A percentile compares a stretch with the other conserved stretches of the same genome.
Evolutionary conservation across 441 rosid species (phyloP).

Genomic region (Dalechampia spathulata): DNA sequence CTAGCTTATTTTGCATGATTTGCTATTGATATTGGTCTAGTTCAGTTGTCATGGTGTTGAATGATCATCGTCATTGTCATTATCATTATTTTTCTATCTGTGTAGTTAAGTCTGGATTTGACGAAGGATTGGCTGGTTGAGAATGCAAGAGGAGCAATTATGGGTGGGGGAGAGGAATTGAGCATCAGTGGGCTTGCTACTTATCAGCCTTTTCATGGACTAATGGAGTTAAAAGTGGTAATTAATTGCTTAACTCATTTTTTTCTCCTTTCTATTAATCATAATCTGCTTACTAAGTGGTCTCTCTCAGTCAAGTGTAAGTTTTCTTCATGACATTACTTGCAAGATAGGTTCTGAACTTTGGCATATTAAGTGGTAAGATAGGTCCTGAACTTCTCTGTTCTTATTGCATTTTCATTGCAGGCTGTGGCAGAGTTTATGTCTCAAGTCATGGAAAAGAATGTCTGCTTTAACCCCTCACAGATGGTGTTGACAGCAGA

Average conservation of each 20-base stretch:
- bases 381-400: background rate
- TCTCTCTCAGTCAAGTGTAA: background rate
- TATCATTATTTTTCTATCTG: background rate
- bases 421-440: constrained; percentile 86
- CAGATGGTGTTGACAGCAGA: constrained; percentile 67
- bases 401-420: constrained; percentile 8
- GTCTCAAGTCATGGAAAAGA: constrained; percentile 48
- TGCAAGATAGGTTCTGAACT: background rate
- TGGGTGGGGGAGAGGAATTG: constrained; percentile 35
- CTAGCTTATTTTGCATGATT: background rate
- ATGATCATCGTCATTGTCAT: too few species aligned
- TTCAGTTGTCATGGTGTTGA: background rate
- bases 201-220: constrained; percentile 65
- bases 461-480: constrained; percentile 55
- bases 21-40: background rate
- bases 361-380: background rate
- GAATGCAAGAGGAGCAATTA: constrained; percentile 48
- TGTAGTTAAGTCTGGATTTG: constrained; percentile 78
- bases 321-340: background rate
- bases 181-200: constrained; percentile 56
- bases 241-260: constrained; percentile 1
- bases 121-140: constrained; percentile 63
- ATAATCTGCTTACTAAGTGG: background rate
- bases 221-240: constrained; percentile 70
- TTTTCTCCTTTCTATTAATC: background rate